phyloP scores from a whole-genome alignment of 164 flowering plant species.

The Umbellularia californica region DNA sequence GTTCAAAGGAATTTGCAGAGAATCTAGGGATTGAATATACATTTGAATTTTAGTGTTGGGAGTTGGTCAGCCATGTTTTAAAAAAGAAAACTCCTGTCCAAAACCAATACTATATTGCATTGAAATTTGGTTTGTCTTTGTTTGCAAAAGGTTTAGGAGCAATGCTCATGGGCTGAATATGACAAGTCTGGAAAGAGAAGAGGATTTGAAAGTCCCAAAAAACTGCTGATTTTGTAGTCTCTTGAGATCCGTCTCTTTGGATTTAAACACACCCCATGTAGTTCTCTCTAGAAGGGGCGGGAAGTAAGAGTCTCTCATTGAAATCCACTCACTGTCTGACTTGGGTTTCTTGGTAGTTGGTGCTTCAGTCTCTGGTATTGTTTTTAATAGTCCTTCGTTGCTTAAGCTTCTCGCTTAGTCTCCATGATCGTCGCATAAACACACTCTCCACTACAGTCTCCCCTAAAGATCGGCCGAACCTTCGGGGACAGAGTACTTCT shows the following conservation, averaged over 20 bases:
- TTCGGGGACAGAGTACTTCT: constrained; percentile 46
- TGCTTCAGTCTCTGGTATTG: constrained; percentile 9
- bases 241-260: constrained; percentile 61
- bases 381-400: constrained; percentile 3
- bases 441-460: constrained; percentile 45
- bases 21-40: constrained; percentile 28
- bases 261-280: constrained; percentile 26
- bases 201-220: constrained; percentile 40
- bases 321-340: constrained; percentile 34
- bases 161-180: constrained; percentile 19
- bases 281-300: constrained; percentile 20
- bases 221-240: constrained; percentile 41
- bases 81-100: constrained; percentile 15
- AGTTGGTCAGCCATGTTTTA: constrained; percentile 27
- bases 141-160: constrained; percentile 13
- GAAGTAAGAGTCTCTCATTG: constrained; percentile 23
- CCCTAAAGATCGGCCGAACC: constrained; percentile 76
- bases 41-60: constrained; percentile 40
- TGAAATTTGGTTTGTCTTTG: constrained; percentile 47
- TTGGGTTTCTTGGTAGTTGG: constrained; percentile 42
- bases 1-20: constrained; percentile 24
- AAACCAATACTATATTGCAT: constrained; percentile 15
- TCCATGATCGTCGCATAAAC: constrained; percentile 28
- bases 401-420: constrained; percentile 15
- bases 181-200: constrained; percentile 18